phyloP scores from a whole-genome alignment of 2,329 filamentous ascomycete species.

The Colletotrichum brevisporum region DNA sequence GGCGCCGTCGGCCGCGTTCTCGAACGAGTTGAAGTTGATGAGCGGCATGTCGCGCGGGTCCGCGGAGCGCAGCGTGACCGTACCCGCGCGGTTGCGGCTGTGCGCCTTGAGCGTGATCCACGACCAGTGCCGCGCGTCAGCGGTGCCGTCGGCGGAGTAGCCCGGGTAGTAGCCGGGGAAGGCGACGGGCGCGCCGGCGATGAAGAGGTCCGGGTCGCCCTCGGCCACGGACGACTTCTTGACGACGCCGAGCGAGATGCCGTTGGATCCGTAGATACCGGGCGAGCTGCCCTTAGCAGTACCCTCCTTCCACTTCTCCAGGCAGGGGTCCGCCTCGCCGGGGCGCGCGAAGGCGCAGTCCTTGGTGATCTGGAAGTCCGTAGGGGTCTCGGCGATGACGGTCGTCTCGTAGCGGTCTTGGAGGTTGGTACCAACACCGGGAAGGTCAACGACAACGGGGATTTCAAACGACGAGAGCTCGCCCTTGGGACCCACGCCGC shows the following conservation, averaged over 20 bases:
- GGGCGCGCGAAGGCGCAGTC: constrained; percentile 49
- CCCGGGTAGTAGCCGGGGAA: constrained; percentile 49
- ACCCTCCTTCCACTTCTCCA: constrained; percentile 49
- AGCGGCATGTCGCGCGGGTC: constrained; percentile 72
- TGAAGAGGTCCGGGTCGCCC: constrained; percentile 48
- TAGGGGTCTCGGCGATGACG: constrained; percentile 42
- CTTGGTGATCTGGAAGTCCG: constrained; percentile 46
- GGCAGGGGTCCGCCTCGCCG: constrained; percentile 50
- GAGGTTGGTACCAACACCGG: constrained; percentile 72
- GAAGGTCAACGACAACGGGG: constrained; percentile 67
- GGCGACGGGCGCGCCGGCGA: constrained; percentile 47
- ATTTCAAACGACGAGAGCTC: constrained; percentile 61
- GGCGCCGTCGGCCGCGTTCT: constrained; percentile 50
- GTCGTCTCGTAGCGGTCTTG: constrained; percentile 48
- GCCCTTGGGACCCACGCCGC: constrained; percentile 58
- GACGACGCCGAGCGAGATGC: constrained; percentile 49
- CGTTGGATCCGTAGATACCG: constrained; percentile 53
- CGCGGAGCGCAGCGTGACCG: constrained; percentile 67
- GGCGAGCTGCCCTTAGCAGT: constrained; percentile 27
- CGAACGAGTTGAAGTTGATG: constrained; percentile 71
- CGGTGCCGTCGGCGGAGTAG: constrained; percentile 46
- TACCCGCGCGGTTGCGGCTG: constrained; percentile 69
- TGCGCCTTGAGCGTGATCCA: constrained; percentile 69
- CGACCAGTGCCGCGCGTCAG: constrained; percentile 53
- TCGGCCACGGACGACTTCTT: constrained; percentile 48